Conservation (phyloP, 208 protist species). For the Jaenimonas drosophilae region DNA sequence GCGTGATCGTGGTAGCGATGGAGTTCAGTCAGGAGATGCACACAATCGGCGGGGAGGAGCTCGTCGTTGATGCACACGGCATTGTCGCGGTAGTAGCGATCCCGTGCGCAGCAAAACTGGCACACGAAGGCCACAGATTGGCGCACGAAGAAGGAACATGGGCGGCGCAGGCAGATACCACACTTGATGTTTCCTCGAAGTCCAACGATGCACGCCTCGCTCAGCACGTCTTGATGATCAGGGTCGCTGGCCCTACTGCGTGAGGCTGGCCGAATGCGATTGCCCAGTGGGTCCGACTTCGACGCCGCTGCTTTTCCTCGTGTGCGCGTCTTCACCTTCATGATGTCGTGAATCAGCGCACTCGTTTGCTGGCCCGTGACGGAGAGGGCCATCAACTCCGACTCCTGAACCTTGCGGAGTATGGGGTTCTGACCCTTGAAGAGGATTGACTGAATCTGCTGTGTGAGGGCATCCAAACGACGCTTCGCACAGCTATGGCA, state of each 20-base stretch:
- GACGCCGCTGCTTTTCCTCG: background rate
- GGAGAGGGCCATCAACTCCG: constrained; percentile 9
- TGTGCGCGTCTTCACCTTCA: constrained; percentile 8
- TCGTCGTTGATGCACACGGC: constrained; percentile 81
- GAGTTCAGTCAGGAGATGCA: constrained; percentile 39
- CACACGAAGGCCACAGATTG: constrained; percentile 63
- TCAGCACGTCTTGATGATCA: constrained; percentile 9
- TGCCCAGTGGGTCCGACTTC: too few relatives aligned
- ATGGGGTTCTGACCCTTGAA: constrained; percentile 52
- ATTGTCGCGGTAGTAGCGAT: constrained; percentile 76
- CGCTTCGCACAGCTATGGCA: constrained; percentile 55
- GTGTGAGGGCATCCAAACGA: constrained; percentile 53
- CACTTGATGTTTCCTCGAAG: constrained; percentile 41
- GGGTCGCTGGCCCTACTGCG: background rate
- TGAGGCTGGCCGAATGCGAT: too few relatives aligned
- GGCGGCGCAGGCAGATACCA: constrained; percentile 47
- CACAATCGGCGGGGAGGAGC: constrained; percentile 25
- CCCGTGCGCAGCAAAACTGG: constrained; percentile 63
- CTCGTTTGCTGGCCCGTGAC: constrained; percentile 9
- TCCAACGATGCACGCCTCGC: constrained; percentile 27
- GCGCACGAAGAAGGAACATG: constrained; percentile 50
- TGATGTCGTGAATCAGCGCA: constrained; percentile 13
- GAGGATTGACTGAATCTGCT: constrained; percentile 52
- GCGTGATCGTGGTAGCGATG: constrained; percentile 19
- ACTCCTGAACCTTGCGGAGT: constrained; percentile 20